phyloP scores from a whole-genome alignment of 225 moss, liverwort and hornwort species.

The Physcomitrium patens region DNA sequence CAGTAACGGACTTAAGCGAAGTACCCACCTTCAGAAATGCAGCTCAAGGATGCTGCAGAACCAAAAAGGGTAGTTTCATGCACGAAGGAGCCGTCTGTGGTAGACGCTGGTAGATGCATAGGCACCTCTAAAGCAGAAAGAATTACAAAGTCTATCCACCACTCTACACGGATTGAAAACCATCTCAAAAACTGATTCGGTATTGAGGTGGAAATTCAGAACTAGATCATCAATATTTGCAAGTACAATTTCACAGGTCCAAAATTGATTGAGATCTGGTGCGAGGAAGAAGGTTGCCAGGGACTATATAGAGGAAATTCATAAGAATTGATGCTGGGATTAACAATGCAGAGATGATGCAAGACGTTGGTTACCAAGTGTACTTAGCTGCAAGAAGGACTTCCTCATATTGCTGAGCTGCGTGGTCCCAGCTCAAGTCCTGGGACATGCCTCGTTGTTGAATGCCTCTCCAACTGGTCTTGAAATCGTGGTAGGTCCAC shows the following conservation, averaged over 20 bases:
- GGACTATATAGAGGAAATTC: neutral
- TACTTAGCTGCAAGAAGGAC: constrained; percentile 83
- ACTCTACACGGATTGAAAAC: constrained; percentile 10
- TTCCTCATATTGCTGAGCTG: constrained; percentile 79
- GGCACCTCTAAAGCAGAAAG: constrained; percentile 31
- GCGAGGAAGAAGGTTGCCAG: constrained; percentile 16
- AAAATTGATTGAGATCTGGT: constrained; percentile 21
- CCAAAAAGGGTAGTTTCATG: constrained; percentile 21
- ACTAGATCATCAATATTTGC: constrained; percentile 20
- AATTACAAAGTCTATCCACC: constrained; percentile 20
- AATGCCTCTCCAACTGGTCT: constrained; percentile 72
- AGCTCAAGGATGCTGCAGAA: constrained; percentile 13
- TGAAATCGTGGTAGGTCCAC: constrained; percentile 81
- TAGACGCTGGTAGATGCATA: constrained; percentile 7
- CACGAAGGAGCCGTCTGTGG: constrained; percentile 23
- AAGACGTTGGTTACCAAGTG: constrained; percentile 59
- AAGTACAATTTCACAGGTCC: constrained; percentile 22
- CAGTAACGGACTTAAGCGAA: constrained; percentile 21
- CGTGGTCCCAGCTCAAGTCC: constrained; percentile 86
- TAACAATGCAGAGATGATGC: neutral
- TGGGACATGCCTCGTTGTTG: constrained; percentile 81
- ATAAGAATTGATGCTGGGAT: neutral
- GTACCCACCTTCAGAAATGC: constrained; percentile 6
- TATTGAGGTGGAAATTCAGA: constrained; percentile 8
- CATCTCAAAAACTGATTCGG: constrained; percentile 24